Base-by-base conservation (phyloP, 305 asterid genomes). In the Fraxinus baroniana region DNA sequence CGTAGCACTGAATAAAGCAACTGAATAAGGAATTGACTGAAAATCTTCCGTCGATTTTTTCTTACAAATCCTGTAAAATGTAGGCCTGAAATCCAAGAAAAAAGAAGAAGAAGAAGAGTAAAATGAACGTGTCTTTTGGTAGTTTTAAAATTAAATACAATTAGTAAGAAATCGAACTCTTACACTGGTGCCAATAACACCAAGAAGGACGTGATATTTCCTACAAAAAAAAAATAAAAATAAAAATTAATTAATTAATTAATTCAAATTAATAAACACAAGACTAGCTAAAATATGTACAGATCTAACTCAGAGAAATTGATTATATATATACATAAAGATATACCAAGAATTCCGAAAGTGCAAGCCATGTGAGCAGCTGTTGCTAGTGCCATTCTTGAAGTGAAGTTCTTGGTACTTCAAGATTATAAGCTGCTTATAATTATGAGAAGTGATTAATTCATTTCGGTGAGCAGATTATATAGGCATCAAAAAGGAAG, bases 131-230 rank as follows among this genome's bases (percentile, higher is more conserved):
- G 55, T 24, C 17, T 41, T 52, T 17, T 17, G 22, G 8, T 17
- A 52, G 22, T 52, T 7, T 4, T 5, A 17, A 52, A 0, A 7
- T 13, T 1, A 6, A 26, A 20, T 3, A 46, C 5, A 22, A 0
- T 60, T 39, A 1, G 17, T 17, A 4, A 17, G 62, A 4, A 24
- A 36, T 37, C 2, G 28, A 32, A 15, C 28, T 44, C 91, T 86
- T 90, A 93, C 96, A 89, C 22, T 1, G 98, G 98, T 10, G 98
- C 87, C 89, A 94, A 74, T 88, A 81, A 94, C 82, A 94, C 98
- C 95, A 94, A 75, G 91, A 94, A 92, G 82, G 97, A 92, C 85
- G 92, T 92, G 0, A 88, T 81, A 80, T 92, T 94, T 82, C 98
- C 97, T 92, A 76, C 39, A 7, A 39, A 8, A 39, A 8, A 41